A percentile compares a stretch with the other conserved stretches of the same genome.
phyloP scores from a whole-genome alignment of 345 rosid species.

The Physaria fendleri region DNA sequence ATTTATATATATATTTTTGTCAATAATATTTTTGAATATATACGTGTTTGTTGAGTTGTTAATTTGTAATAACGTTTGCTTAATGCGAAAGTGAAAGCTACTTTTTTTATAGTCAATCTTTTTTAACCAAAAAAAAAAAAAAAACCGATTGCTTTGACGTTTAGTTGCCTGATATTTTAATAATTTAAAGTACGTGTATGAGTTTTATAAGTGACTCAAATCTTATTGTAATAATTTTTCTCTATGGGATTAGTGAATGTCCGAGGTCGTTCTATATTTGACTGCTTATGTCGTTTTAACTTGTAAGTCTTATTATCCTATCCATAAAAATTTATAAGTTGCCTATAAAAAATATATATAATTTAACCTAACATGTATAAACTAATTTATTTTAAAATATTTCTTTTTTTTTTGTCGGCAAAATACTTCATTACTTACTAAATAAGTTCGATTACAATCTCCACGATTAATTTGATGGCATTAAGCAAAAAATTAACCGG shows the following conservation, averaged over 20 bases:
- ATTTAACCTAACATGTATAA: neutral
- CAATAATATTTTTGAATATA: neutral
- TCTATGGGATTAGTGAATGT: no score
- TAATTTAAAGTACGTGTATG: neutral
- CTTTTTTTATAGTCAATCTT: neutral
- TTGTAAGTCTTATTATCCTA: neutral
- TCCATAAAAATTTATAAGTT: no score
- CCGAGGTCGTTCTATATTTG: no score
- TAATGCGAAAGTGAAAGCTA: conserved; percentile 4
- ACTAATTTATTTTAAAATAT: neutral
- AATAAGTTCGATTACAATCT: no score
- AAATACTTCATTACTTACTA: no score
- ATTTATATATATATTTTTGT: neutral
- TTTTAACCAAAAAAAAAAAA: neutral
- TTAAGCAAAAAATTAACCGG: no score
- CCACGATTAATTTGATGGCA: no score
- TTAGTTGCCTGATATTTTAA: neutral
- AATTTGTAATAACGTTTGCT: neutral
- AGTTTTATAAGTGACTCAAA: neutral
- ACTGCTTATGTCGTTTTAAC: no score
- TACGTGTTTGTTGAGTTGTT: neutral
- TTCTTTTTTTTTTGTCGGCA: no score
- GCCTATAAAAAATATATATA: no score
- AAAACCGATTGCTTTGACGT: conserved; percentile 16
- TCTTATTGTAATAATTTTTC: no score